Evolutionary conservation across 2,329 filamentous ascomycete species (phyloP), one percentile per base, ranked within the genome.

Genomic region (Colletotrichum karsti): DNA sequence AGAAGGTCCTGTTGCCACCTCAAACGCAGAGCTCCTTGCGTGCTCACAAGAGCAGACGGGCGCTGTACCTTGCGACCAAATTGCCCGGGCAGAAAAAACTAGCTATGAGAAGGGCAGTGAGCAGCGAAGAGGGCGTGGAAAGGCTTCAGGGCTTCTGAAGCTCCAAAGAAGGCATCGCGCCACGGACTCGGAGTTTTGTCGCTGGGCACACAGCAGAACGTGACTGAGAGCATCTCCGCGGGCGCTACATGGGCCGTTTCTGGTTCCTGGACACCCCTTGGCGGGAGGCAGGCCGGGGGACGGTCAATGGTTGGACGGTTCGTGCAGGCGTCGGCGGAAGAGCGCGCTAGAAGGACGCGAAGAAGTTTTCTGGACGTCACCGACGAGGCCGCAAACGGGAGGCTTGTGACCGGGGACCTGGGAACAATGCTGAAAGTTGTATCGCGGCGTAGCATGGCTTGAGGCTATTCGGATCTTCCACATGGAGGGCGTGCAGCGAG

Each of bases 291-390:
- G 24, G n/a, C 41, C 12, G 35, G 44, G 13, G 7, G 48, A 24
- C 3, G 37, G 2, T 7, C 24, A 22, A 20, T 60, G 57, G 57
- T 50, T 60, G 57, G 57, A 18, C 33, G 44, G 22, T 26, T 56
- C 33, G 15, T 41, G 10, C 15, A 51, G 30, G 59, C 20, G 35
- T 54, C 10, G 28, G 20, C 46, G 37, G 28, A 20, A 58, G 64
- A 64, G 64, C 22, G 28, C 53, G 60, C 60, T 67, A 67, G 64
- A 67, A 67, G 64, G 53, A 15, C n/a, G 22, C 64, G 30, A 58
- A 63, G 60, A 67, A 67, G 64, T n/a, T 58, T 64, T 33, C 60
- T 64, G 60, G 22, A 58, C 64, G 60, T 67, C 64, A 67, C 64
- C 60, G 37, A 44, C 60, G 51, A 67, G 54, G 60, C 64, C 60